phyloP scores from a whole-genome alignment of 2,329 filamentous ascomycete species.

The Alternaria dauci region DNA sequence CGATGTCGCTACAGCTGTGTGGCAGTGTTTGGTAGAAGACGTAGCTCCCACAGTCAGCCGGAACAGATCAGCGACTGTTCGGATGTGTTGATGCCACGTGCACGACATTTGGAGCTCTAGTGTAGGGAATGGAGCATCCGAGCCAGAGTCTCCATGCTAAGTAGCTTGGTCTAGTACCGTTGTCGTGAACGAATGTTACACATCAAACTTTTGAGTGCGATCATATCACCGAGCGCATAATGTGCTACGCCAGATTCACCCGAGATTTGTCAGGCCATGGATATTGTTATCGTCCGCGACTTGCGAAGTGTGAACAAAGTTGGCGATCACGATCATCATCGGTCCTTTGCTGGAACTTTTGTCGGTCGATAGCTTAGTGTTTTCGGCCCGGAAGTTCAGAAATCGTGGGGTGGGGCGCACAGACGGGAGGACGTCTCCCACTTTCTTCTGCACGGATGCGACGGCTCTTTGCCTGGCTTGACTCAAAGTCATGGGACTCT shows the following conservation, averaged over 20 bases:
- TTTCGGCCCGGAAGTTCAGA: constrained; percentile 19
- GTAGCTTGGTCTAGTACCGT: not conserved
- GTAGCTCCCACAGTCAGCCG: not conserved
- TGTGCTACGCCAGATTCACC: not conserved
- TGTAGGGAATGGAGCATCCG: constrained; percentile 1
- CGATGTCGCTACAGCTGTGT: not conserved
- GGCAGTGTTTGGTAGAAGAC: not conserved
- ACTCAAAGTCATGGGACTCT: constrained; percentile 8
- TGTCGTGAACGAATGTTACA: not conserved
- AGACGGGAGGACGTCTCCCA: constrained; percentile 10
- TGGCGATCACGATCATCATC: constrained; percentile 20
- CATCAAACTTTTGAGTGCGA: constrained; percentile 1
- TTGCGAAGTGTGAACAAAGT: constrained; percentile 30
- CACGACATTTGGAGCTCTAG: constrained; percentile 6
- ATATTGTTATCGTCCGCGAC: not conserved
- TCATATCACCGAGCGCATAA: not conserved
- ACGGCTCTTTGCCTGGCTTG: constrained; percentile 23
- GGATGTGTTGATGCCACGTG: constrained; percentile 5
- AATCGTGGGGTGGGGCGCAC: constrained; percentile 22
- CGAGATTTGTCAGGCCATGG: not conserved
- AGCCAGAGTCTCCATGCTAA: constrained; percentile 3
- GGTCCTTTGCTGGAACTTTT: constrained; percentile 21
- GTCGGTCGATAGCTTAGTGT: constrained; percentile 14
- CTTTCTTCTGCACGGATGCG: constrained; percentile 15
- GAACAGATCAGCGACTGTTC: not conserved